Evolutionary conservation across 2,329 filamentous ascomycete genomes (phyloP), one percentile per base, ranked within the genome.

Genomic region (Aspergillus sp.): DNA sequence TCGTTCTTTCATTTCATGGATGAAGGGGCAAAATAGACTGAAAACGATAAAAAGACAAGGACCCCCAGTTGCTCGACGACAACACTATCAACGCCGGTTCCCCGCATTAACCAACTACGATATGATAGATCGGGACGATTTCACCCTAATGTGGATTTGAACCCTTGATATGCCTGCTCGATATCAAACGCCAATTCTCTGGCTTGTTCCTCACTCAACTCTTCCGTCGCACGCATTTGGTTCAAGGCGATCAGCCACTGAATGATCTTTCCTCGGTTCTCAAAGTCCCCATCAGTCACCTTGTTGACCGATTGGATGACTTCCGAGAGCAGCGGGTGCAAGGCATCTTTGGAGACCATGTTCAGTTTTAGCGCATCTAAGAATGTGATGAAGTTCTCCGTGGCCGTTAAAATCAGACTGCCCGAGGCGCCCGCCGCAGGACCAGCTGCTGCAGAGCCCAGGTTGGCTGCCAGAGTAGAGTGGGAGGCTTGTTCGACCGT

Each of bases 381-480:
- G 72, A 99, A 94, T 0, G 95, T 99, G 76, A 99, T 99, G 75
- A 99, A 99, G 75, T 97, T 96, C 76, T 99, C 93, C 0, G 94
- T 98, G 1, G 95, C 95, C 64, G 94, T 89, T 47, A 96, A 81
- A 59, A 98, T 96, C 39, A 97, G 78, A 49, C 80, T 83, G 45
- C 84, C 84, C n/a, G 84, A 84, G 49, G 81, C 80, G 52, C 74
- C 71, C 53, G 76, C 72, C 50, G 68, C 62, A 67, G 64, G 60
- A 16, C 68, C 65, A 20, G 69, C 59, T 39, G 63, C 62, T 22
- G 68, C 63, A 58, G 70, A 66, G 60, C 65, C 72, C 67, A 68
- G 66, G 80, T 77, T 59, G 72, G 77, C 39, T 75, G 73, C 39
- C 76, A 80, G 10, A 75, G 81, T 29, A 78, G 84, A 65, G 62